phyloP scores from a whole-genome alignment of 176 grass and related monocot genomes.

The Poa pratensis region DNA sequence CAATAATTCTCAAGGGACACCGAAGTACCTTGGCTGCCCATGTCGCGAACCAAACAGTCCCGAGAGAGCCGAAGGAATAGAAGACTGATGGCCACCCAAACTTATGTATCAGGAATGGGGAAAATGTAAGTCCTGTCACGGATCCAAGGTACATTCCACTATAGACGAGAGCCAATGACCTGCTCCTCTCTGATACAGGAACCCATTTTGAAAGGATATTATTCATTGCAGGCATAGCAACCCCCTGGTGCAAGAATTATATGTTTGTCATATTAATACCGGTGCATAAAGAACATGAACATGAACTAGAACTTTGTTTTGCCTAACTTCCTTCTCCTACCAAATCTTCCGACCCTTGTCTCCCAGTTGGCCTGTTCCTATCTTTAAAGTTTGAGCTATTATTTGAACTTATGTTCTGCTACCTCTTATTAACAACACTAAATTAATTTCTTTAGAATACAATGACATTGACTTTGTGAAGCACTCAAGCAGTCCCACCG shows the following conservation, averaged over 20 bases:
- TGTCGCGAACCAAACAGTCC: conserved; percentile 69
- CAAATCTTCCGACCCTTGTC: background rate
- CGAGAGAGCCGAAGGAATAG: conserved; percentile 91
- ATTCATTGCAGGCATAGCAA: conserved; percentile 99
- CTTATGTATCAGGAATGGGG: conserved; percentile 86
- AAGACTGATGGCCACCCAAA: conserved; percentile 96
- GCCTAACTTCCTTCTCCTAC: background rate
- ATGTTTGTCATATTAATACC: conserved; percentile 29
- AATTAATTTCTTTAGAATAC: background rate
- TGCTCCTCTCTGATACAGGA: conserved; percentile 90
- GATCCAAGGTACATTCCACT: conserved; percentile 98
- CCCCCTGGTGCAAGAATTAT: conserved; percentile 63
- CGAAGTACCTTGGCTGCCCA: conserved; percentile 72
- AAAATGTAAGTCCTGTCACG: conserved; percentile 93
- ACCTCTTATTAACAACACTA: background rate
- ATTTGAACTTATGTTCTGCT: conserved; percentile 4
- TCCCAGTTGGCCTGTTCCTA: background rate
- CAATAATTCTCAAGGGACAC: conserved; percentile 25
- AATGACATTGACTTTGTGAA: background rate
- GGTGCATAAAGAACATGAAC: conserved; percentile 11
- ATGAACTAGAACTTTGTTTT: background rate
- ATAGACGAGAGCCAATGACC: conserved; percentile 85
- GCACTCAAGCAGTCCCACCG: background rate
- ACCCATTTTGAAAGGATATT: conserved; percentile 97
- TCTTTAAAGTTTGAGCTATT: background rate